Percentiles rank a stretch among this genome's conserved stretches.
Evolutionary conservation across 2,329 filamentous ascomycete species (phyloP).

Genomic region (Thelonectria blattea): DNA sequence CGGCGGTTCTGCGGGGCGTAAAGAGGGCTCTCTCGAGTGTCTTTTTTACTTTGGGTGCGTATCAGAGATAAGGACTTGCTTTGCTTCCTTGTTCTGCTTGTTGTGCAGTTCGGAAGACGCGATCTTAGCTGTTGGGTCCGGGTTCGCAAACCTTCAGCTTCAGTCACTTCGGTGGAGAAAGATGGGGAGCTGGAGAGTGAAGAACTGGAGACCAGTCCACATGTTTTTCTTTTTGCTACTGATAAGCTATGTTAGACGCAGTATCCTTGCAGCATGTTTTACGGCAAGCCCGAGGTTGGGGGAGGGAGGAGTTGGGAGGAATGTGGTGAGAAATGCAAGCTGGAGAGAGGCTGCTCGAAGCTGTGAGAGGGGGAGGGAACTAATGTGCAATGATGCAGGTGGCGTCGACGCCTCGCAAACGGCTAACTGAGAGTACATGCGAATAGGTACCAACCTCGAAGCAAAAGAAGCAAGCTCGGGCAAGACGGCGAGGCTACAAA

Average conservation of each 20-base stretch:
- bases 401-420: neutral
- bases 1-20: neutral
- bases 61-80: constrained; percentile 3
- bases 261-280: neutral
- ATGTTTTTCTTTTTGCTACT: neutral
- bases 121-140: neutral
- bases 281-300: neutral
- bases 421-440: too few relatives aligned
- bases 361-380: neutral
- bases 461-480: neutral
- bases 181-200: neutral
- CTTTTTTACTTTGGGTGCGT: neutral
- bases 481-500: neutral
- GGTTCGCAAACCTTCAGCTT: too few relatives aligned
- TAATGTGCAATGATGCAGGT: neutral
- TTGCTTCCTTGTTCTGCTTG: neutral
- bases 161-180: neutral
- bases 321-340: neutral
- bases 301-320: neutral
- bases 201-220: neutral
- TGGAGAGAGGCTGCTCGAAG: neutral
- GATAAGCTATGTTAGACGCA: neutral
- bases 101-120: neutral
- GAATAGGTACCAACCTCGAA: too few relatives aligned
- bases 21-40: neutral